Evolutionary conservation across 345 rosid species (phyloP), one percentile per base, ranked within the genome.

Genomic region (Eucalyptus grandis): DNA sequence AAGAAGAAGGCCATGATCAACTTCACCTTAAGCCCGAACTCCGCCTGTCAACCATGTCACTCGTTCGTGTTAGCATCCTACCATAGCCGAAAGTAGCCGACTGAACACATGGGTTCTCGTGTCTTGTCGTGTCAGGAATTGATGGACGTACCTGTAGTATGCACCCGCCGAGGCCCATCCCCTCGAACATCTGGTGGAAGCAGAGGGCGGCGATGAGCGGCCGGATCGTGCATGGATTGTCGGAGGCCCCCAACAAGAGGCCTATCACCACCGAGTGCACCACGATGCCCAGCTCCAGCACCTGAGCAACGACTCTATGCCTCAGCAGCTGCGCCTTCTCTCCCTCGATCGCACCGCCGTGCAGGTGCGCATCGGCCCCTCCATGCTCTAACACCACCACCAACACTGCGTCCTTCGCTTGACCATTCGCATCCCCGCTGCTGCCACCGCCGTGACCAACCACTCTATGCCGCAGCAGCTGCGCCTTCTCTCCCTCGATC

Each of bases 141-240:
- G 80, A 37, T 72, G 0, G 83, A 77, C 24, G 19, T 80, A 95
- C 97, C 95, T 96, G 97, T 67, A 95, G 93, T 86, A 97, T 97
- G 95, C 99, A 95, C 34, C 98, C 96, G 7, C 97, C 96, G 30
- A 94, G 98, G 44, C 96, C 99, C 99, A 94, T 96, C 65, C 99
- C 97, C 93, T 96, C 99, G 50, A 96, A 97, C 95, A 97, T 93
- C 93, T 95, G 98, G 89, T 95, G 98, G 94, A 97, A 97, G 93
- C 98, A 96, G 82, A 96, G 96, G 50, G 98, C 99, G 56, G 98
- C 96, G 9, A 96, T 89, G 19, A 95, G 96, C 31, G 95, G 95
- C 90, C 91, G 95, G 82, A 97, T 96, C 88, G 93, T 91, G 93
- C 98, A 97, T 49, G 91, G 92, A 81, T 97, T 96, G 88, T 88